Conservation (phyloP, 2,329 filamentous ascomycete species). For the Raffaelea deltoideospora region DNA sequence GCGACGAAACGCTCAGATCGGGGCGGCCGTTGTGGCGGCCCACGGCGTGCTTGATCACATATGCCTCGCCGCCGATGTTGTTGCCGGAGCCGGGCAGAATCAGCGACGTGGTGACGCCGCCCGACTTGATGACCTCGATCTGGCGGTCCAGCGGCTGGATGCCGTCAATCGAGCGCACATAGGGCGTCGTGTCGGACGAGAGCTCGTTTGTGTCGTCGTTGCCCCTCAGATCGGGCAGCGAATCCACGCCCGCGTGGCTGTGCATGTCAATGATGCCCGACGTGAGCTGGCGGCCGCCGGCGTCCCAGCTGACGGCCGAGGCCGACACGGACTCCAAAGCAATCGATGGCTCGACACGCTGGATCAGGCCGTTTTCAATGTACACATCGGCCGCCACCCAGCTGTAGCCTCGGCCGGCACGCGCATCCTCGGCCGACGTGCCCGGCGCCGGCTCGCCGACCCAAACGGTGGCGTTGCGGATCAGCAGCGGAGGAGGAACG, state of each 20-base stretch:
- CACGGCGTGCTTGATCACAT: constrained; percentile 52
- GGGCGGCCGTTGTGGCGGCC: constrained; percentile 42
- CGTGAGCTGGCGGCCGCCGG: constrained; percentile 45
- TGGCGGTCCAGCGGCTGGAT: constrained; percentile 49
- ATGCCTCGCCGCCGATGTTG: constrained; percentile 59
- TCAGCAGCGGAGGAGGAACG: constrained; percentile 44
- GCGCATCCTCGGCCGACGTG: constrained; percentile 36
- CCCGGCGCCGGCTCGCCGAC: constrained; percentile 42
- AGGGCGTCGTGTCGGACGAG: constrained; percentile 49
- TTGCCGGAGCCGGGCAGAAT: constrained; percentile 56
- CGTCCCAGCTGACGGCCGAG: constrained; percentile 38
- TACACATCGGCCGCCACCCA: constrained; percentile 48
- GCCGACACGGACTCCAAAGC: constrained; percentile 23
- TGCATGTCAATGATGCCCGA: constrained; percentile 60
- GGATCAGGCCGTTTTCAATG: constrained; percentile 45
- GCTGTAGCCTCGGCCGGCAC: constrained; percentile 40
- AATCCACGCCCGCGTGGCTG: constrained; percentile 45
- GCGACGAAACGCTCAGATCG: constrained; percentile 46
- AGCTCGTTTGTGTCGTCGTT: constrained; percentile 49
- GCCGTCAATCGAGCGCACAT: constrained; percentile 50
- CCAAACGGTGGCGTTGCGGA: constrained; percentile 54
- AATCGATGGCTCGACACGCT: constrained; percentile 32
- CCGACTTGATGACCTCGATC: constrained; percentile 54
- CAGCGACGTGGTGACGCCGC: constrained; percentile 55
- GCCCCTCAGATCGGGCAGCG: constrained; percentile 38